phyloP scores from a whole-genome alignment of 116 monocot species.

The Dioscorea cayenensis region DNA sequence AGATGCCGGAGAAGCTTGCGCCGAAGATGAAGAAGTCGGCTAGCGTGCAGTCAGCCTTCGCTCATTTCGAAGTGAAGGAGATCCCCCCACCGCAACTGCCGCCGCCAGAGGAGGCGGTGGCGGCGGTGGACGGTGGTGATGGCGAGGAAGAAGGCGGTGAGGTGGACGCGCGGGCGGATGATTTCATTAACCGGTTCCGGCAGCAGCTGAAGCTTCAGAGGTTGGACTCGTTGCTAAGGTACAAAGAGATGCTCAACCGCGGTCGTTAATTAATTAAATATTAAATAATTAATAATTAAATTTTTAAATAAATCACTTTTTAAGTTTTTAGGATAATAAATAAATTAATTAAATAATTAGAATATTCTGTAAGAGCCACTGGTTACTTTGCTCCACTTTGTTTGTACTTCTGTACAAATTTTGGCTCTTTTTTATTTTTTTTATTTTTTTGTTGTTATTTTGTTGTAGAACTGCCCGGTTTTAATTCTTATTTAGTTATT shows the following conservation, averaged over 20 bases:
- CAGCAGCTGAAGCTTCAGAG: slow-evolving; percentile 77
- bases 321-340: too few relatives aligned
- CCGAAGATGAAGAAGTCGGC: slow-evolving; percentile 35
- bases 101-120: not conserved
- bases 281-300: not conserved
- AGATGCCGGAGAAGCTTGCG: slow-evolving; percentile 15
- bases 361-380: too few relatives aligned
- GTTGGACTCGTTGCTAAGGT: slow-evolving; percentile 57
- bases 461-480: too few relatives aligned
- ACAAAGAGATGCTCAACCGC: slow-evolving; percentile 59
- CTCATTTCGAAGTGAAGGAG: slow-evolving; percentile 15
- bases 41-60: slow-evolving; percentile 23
- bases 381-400: too few relatives aligned
- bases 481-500: too few relatives aligned
- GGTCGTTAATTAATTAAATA: slow-evolving; percentile 7
- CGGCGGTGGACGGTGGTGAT: slow-evolving; percentile 8
- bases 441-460: too few relatives aligned
- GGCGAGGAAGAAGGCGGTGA: slow-evolving; percentile 6
- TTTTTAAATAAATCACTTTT: not conserved
- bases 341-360: too few relatives aligned
- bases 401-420: too few relatives aligned
- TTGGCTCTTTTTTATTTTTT: too few relatives aligned
- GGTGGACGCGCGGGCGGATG: slow-evolving; percentile 65
- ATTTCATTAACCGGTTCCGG: slow-evolving; percentile 78
- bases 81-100: not conserved